Percentiles rank a stretch among this genome's conserved stretches.
phyloP scores from a whole-genome alignment of 2,329 filamentous ascomycete genomes.

The Calonectria pseudoturangicola region DNA sequence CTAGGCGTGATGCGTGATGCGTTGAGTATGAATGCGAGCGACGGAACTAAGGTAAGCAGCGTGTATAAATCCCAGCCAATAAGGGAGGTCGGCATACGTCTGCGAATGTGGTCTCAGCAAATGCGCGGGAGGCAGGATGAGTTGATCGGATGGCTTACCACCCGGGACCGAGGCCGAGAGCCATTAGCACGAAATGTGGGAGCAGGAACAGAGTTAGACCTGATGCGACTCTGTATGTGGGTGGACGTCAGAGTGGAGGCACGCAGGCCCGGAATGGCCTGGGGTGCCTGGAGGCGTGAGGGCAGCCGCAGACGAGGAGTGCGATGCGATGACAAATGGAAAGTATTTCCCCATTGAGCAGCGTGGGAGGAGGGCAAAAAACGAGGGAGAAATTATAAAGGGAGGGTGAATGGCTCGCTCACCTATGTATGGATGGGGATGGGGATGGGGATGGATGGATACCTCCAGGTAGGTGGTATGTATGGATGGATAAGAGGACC shows the following conservation, averaged over 20 bases:
- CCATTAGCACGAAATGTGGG: constrained; percentile 25
- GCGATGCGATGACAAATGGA: constrained; percentile 18
- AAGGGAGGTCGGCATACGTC: constrained; percentile 19
- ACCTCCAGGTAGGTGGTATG: neutral
- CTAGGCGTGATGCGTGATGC: constrained; percentile 17
- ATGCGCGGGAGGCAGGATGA: constrained; percentile 19
- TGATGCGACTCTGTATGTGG: constrained; percentile 24
- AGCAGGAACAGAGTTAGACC: constrained; percentile 23
- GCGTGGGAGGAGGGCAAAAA: constrained; percentile 8
- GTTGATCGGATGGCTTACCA: constrained; percentile 22
- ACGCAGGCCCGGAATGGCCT: constrained; percentile 4
- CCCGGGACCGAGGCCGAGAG: constrained; percentile 19
- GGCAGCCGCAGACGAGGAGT: neutral
- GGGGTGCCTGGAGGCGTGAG: neutral
- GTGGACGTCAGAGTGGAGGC: constrained; percentile 26
- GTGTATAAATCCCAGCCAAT: constrained; percentile 28
- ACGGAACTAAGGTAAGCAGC: constrained; percentile 21
- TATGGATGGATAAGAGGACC: neutral
- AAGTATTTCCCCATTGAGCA: neutral
- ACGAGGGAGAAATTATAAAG: constrained; percentile 12
- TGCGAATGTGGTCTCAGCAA: constrained; percentile 23
- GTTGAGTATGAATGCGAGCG: constrained; percentile 26
- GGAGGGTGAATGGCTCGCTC: neutral
- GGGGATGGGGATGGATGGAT: neutral
- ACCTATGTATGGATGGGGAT: neutral